A percentile compares a stretch with the other conserved stretches of the same genome.
phyloP scores from a whole-genome alignment of 495 filamentous ascomycete species.

The Aspergillus mulundensis region DNA sequence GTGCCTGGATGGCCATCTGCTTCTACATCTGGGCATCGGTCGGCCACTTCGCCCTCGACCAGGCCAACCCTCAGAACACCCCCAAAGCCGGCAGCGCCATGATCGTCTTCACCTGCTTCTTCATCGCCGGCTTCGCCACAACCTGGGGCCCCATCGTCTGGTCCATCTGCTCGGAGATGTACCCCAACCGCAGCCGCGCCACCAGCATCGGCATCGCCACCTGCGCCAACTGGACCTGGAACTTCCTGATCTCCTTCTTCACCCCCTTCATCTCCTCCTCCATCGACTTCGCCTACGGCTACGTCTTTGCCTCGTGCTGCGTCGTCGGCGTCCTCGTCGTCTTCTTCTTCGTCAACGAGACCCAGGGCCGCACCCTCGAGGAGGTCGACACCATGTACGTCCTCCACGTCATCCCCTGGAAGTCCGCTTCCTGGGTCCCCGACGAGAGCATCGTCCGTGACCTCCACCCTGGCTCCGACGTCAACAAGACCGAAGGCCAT shows the following conservation, averaged over 20 bases:
- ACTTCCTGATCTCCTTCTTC: slow-evolving; percentile 83
- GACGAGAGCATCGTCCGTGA: slow-evolving; percentile 39
- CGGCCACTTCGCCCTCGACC: slow-evolving; percentile 57
- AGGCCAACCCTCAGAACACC: slow-evolving; percentile 43
- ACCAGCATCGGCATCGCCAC: slow-evolving; percentile 74
- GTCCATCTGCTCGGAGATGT: slow-evolving; percentile 77
- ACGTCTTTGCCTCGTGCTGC: slow-evolving; percentile 72
- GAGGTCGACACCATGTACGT: slow-evolving; percentile 87
- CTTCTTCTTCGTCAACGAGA: slow-evolving; percentile 78
- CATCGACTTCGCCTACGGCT: slow-evolving; percentile 74
- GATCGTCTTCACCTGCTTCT: slow-evolving; percentile 75
- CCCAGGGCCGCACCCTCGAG: slow-evolving; percentile 63
- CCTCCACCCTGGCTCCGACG: slow-evolving; percentile 21
- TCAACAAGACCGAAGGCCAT: slow-evolving; percentile 9
- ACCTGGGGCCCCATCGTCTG: slow-evolving; percentile 82
- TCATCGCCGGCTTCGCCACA: slow-evolving; percentile 55
- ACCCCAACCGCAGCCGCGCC: slow-evolving; percentile 71
- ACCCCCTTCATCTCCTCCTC: slow-evolving; percentile 67
- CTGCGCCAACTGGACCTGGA: slow-evolving; percentile 84
- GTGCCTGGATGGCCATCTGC: slow-evolving; percentile 64
- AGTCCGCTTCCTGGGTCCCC: slow-evolving; percentile 56
- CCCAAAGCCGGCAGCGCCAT: slow-evolving; percentile 63
- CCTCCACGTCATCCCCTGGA: slow-evolving; percentile 62
- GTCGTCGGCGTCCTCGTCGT: slow-evolving; percentile 60
- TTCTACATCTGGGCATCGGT: slow-evolving; percentile 68